These are phyloP conservation scores for Coccomyxa sp. DNA, from an alignment of 139 green algal genomes.

Conservation along the genomic window DNA sequence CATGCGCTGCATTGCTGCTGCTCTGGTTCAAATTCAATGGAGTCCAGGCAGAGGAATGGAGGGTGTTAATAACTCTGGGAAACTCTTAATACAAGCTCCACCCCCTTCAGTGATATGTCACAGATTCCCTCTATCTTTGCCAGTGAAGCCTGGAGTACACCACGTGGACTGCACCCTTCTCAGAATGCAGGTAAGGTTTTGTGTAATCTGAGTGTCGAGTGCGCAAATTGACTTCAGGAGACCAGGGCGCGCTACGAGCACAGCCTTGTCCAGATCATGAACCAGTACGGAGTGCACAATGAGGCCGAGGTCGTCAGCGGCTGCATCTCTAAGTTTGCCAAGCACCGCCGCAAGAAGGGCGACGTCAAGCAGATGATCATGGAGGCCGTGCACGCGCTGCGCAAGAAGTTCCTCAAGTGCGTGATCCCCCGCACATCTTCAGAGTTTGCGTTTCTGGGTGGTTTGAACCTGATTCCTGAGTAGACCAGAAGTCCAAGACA, in stretches of 20 bases:
- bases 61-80: no score
- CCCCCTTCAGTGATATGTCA: no score
- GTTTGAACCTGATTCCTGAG: neutral
- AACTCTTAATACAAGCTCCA: no score
- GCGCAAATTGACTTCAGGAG: neutral
- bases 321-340: neutral
- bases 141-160: no score
- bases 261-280: constrained; percentile 6
- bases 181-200: no score
- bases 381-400: neutral
- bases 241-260: neutral
- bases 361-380: neutral
- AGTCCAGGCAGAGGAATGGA: no score
- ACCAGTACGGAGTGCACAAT: constrained; percentile 1
- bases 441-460: neutral
- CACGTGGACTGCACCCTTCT: no score
- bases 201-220: no score
- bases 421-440: neutral
- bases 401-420: neutral
- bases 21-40: no score
- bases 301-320: constrained; percentile 9
- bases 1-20: no score
- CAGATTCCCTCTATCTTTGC: no score
- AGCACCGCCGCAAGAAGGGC: neutral
- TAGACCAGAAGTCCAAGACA: neutral